phyloP scores from a whole-genome alignment of 345 rosid species.

The Murraya koenigii region DNA sequence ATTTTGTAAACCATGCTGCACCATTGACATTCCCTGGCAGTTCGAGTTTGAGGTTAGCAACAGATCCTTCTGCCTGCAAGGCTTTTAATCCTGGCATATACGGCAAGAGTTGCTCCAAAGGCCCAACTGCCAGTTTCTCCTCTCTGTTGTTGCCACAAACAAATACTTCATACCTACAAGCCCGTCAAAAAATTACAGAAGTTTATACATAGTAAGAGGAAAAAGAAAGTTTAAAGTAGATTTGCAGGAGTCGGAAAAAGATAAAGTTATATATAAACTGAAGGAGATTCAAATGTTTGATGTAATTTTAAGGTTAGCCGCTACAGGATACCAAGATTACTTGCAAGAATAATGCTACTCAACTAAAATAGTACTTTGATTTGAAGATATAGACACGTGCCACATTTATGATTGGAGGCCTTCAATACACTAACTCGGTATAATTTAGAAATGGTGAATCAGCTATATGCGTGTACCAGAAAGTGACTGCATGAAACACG shows the following conservation, averaged over 20 bases:
- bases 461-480: background rate
- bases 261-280: background rate
- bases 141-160: slow-evolving; percentile 36
- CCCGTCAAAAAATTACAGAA: background rate
- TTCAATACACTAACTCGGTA: background rate
- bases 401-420: background rate
- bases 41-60: slow-evolving; percentile 48
- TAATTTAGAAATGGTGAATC: background rate
- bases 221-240: background rate
- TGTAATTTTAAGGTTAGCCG: background rate
- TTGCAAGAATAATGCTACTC: background rate
- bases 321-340: background rate
- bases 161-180: slow-evolving; percentile 49
- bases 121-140: slow-evolving; percentile 47
- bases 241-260: background rate
- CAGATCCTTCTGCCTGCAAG: slow-evolving; percentile 36
- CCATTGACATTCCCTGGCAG: slow-evolving; percentile 23
- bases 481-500: background rate
- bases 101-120: slow-evolving; percentile 44
- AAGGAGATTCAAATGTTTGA: background rate
- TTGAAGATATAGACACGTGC: background rate
- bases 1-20: slow-evolving; percentile 55
- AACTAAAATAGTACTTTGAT: background rate
- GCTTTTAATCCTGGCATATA: slow-evolving; percentile 41
- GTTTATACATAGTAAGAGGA: background rate